Evolutionary conservation across 768 basidiomycete genomes (phyloP).

Genomic region (Psilocybe sp.): DNA sequence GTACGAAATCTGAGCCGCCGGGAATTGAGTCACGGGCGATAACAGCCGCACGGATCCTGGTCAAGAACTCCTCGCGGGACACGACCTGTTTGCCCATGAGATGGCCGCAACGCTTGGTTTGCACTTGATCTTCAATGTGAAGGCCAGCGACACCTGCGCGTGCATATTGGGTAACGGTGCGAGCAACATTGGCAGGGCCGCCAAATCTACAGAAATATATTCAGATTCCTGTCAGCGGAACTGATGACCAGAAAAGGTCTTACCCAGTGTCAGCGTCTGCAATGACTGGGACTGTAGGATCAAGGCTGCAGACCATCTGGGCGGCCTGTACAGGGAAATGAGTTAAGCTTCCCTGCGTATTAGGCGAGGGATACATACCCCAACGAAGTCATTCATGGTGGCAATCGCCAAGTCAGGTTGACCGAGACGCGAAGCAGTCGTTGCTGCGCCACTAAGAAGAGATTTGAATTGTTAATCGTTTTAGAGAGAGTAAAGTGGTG

Average conservation of each 20-base stretch:
- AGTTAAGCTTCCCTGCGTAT: slow-evolving; percentile 1
- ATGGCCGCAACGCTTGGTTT: slow-evolving; percentile 78
- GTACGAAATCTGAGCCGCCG: slow-evolving; percentile 72
- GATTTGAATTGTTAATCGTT: background rate
- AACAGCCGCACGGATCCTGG: slow-evolving; percentile 74
- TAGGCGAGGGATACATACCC: slow-evolving; percentile 28
- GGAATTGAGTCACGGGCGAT: slow-evolving; percentile 75
- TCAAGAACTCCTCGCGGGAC: slow-evolving; percentile 70
- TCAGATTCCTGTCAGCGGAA: background rate
- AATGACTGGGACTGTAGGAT: slow-evolving; percentile 66
- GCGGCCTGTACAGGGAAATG: slow-evolving; percentile 40
- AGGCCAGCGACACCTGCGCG: slow-evolving; percentile 70
- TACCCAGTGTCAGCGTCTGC: slow-evolving; percentile 80
- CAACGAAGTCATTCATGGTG: slow-evolving; percentile 74
- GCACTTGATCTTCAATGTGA: slow-evolving; percentile 81
- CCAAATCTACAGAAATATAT: slow-evolving; percentile 42
- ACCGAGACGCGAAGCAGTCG: slow-evolving; percentile 75
- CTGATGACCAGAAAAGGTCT: slow-evolving; percentile 3
- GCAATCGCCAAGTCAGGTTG: slow-evolving; percentile 78
- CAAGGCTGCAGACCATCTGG: slow-evolving; percentile 65
- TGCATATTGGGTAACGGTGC: slow-evolving; percentile 69
- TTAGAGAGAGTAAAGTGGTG: background rate
- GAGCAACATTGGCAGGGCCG: slow-evolving; percentile 70
- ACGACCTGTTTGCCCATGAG: slow-evolving; percentile 79
- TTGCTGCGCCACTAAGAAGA: slow-evolving; percentile 68